phyloP scores from a whole-genome alignment of 78 protist species.

The Protostelium mycophagum region DNA sequence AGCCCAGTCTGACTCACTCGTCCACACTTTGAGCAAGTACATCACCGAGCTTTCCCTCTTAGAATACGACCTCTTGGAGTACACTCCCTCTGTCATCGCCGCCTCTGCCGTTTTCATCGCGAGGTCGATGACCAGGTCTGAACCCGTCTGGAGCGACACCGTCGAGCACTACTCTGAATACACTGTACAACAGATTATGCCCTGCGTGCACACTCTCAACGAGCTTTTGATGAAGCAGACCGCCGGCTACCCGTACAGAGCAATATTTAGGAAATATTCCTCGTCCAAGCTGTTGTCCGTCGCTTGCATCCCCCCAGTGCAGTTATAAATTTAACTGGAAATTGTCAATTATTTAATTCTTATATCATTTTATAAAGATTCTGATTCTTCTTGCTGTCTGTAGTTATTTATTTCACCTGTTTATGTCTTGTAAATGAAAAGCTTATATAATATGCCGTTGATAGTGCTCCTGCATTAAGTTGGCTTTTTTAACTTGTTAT shows the following conservation, averaged over 20 bases:
- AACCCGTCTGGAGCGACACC: conserved; percentile 53
- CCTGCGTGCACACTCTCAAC: conserved; percentile 51
- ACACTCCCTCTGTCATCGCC: conserved; percentile 84
- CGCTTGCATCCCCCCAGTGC: conserved; percentile 49
- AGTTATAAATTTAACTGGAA: conserved; percentile 19
- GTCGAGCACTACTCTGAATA: conserved; percentile 56
- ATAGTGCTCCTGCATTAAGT: too few relatives aligned
- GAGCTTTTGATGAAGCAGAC: conserved; percentile 29
- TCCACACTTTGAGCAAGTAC: conserved; percentile 71
- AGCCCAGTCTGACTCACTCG: conserved; percentile 50
- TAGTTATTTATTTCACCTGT: too few relatives aligned
- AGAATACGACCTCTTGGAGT: conserved; percentile 65
- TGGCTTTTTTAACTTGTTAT: too few relatives aligned
- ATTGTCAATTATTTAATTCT: too few relatives aligned
- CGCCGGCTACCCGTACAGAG: conserved; percentile 20
- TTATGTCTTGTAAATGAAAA: too few relatives aligned
- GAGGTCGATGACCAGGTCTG: conserved; percentile 31
- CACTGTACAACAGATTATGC: conserved; percentile 40
- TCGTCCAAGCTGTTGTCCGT: conserved; percentile 45
- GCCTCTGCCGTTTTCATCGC: conserved; percentile 86
- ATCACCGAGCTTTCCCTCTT: conserved; percentile 83
- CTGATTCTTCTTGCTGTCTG: too few relatives aligned
- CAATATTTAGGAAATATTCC: conserved; percentile 53
- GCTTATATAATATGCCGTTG: too few relatives aligned
- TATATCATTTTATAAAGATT: too few relatives aligned